Evolutionary conservation across 1,284 basidiomycete genomes (phyloP), one percentile per base, ranked within the genome.

Genomic region (Vanrija humicola): DNA sequence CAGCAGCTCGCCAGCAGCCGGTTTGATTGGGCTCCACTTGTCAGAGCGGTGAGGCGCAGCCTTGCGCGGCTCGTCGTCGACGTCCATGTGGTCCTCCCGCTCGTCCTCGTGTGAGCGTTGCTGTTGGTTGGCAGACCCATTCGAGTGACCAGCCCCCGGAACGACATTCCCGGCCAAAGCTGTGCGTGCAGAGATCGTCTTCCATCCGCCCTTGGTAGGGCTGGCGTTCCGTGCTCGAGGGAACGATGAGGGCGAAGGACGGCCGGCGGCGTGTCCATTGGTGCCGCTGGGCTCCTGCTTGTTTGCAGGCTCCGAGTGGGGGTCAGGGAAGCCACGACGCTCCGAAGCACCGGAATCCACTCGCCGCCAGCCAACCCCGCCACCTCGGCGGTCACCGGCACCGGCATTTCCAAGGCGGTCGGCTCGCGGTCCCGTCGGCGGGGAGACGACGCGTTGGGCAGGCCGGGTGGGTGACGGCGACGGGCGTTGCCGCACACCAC

Each of bases 21-120:
- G 34, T 14, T 48, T 48, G 44, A 25, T 40, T 8, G 53, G 50
- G n/a, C 53, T 55, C 53, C 57, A 58, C 39, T 58, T 43, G 42
- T 51, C 48, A 0, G 50, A 51, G 21, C 57, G 50, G 15, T 47
- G 44, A 18, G 50, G 53, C 4, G 48, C 42, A 4, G 19, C 28
- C n/a, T 25, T 44, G 15, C 26, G 47, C n/a, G 25, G 18, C 9
- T 52, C 52, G n/a, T 56, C 47, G 23, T 52, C 58, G n/a, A 47
- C 18, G 34, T 43, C 56, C 39, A 58, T 58, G 34, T 58, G 52
- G 3, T 46, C 43, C 23, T 54, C 46, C 7, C 48, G 56, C 9
- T 23, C 34, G n/a, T 58, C 53, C 7, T 25, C 9, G 19, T 38
- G 25, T 2, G 25, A 39, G 2, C 28, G 16, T 3, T 16, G 47